Evolutionary conservation across 768 basidiomycete genomes (phyloP).

Genomic region (Trametes elegans): DNA sequence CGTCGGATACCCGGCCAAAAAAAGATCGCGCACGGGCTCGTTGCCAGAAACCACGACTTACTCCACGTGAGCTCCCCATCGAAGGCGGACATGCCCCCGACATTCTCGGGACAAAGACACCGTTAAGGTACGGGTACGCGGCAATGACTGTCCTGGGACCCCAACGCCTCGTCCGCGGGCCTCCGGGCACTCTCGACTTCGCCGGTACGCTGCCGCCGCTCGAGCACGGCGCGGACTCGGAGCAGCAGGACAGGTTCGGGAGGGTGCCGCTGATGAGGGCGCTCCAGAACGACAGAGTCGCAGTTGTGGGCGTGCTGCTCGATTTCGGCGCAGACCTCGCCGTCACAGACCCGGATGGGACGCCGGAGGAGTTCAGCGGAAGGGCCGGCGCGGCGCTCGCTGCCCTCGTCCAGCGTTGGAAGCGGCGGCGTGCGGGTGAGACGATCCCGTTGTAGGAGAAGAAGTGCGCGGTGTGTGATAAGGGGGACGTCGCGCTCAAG

Average conservation of each 20-base stretch:
- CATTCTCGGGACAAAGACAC: slow-evolving; percentile 20
- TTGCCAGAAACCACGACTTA: background rate
- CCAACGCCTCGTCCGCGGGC: slow-evolving; percentile 8
- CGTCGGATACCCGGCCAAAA: too few relatives aligned
- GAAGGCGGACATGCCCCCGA: slow-evolving; percentile 18
- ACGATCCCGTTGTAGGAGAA: slow-evolving; percentile 43
- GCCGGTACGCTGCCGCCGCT: slow-evolving; percentile 39
- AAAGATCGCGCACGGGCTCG: accelerated
- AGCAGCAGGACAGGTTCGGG: slow-evolving; percentile 49
- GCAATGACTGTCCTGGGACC: slow-evolving; percentile 18
- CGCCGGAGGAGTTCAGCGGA: slow-evolving; percentile 32
- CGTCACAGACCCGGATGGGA: slow-evolving; percentile 39
- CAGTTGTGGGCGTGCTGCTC: slow-evolving; percentile 43
- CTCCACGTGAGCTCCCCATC: background rate
- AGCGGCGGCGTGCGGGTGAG: slow-evolving; percentile 44
- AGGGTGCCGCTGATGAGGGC: slow-evolving; percentile 36
- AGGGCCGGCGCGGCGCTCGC: slow-evolving; percentile 43
- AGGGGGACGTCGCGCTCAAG: slow-evolving; percentile 34
- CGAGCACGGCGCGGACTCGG: slow-evolving; percentile 51
- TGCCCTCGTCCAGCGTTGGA: slow-evolving; percentile 45
- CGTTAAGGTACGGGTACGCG: slow-evolving; percentile 20
- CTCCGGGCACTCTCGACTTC: slow-evolving; percentile 21
- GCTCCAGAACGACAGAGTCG: slow-evolving; percentile 3
- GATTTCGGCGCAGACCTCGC: slow-evolving; percentile 48
- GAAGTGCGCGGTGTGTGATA: slow-evolving; percentile 41